Evolutionary conservation across 2,329 filamentous ascomycete genomes (phyloP).

Genomic region (Huntiella savannae): DNA sequence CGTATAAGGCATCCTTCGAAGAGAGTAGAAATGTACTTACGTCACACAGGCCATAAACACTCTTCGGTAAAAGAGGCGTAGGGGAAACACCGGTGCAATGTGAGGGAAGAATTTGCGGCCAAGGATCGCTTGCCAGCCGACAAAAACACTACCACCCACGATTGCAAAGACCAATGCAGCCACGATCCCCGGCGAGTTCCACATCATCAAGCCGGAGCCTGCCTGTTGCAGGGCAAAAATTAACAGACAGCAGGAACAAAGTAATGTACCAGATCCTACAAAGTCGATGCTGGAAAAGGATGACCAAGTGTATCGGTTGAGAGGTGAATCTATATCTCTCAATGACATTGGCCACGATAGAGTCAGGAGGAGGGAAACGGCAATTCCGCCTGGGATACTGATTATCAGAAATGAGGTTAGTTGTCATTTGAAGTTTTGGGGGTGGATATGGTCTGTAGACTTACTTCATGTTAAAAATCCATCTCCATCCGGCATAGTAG

Average conservation of each 20-base stretch:
- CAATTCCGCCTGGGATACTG: slow-evolving; percentile 29
- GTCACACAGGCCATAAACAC: slow-evolving; percentile 32
- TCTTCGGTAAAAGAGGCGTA: slow-evolving; percentile 26
- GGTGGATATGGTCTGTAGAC: slow-evolving; percentile 11
- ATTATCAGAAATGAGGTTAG: background rate
- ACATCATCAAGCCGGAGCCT: slow-evolving; percentile 30
- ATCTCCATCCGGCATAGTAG: slow-evolving; percentile 34
- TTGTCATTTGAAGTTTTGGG: background rate
- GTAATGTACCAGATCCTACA: slow-evolving; percentile 29
- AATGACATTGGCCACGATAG: slow-evolving; percentile 10
- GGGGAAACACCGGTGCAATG: slow-evolving; percentile 37
- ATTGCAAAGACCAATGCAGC: slow-evolving; percentile 27
- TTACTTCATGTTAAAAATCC: slow-evolving; percentile 44
- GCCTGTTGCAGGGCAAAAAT: slow-evolving; percentile 39
- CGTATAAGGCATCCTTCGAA: background rate
- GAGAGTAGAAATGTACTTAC: slow-evolving; percentile 19
- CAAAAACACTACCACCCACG: slow-evolving; percentile 29
- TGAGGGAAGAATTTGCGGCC: slow-evolving; percentile 19
- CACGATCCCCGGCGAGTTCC: slow-evolving; percentile 33
- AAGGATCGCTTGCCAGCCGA: slow-evolving; percentile 31
- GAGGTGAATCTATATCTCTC: slow-evolving; percentile 4
- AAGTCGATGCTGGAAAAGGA: slow-evolving; percentile 32
- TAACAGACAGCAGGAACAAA: slow-evolving; percentile 32
- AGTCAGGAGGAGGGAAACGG: slow-evolving; percentile 24
- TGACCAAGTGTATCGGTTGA: slow-evolving; percentile 17